Evolutionary conservation across 208 protist species (phyloP).

Genomic region (Trypanosoma brucei): DNA sequence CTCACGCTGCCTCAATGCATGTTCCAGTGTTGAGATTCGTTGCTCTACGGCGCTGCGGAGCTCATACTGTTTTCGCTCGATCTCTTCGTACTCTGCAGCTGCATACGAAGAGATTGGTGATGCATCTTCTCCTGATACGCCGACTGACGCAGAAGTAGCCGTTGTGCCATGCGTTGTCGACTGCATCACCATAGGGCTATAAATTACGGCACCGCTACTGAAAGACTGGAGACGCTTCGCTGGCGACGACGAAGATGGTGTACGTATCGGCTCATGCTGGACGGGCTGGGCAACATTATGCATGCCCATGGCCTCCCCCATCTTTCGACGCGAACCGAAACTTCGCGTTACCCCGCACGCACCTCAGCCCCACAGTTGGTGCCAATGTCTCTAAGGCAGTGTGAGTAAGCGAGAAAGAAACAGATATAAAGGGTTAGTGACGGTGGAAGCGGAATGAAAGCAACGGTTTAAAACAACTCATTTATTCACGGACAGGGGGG

Average conservation of each 20-base stretch:
- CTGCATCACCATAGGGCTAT: conserved; percentile 18
- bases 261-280: not conserved
- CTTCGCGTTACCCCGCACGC: no score
- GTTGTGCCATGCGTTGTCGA: not conserved
- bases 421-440: no score
- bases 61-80: conserved; percentile 83
- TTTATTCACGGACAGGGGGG: no score
- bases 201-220: conserved; percentile 13
- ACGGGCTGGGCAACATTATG: no score
- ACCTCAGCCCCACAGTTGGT: no score
- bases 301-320: no score
- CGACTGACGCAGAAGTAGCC: not conserved
- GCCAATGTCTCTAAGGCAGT: no score
- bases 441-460: no score
- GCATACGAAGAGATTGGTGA: conserved; percentile 14
- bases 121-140: conserved; percentile 1
- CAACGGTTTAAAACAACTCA: no score
- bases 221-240: conserved; percentile 1
- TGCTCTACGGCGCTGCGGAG: conserved; percentile 71
- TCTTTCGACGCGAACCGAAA: no score
- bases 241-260: conserved; percentile 1
- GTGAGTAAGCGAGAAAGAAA: no score
- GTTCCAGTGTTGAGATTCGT: conserved; percentile 66
- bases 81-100: conserved; percentile 61
- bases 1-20: conserved; percentile 48